phyloP scores from a whole-genome alignment of 352 stramenopile genomes.

The Globisporangium splendens region DNA sequence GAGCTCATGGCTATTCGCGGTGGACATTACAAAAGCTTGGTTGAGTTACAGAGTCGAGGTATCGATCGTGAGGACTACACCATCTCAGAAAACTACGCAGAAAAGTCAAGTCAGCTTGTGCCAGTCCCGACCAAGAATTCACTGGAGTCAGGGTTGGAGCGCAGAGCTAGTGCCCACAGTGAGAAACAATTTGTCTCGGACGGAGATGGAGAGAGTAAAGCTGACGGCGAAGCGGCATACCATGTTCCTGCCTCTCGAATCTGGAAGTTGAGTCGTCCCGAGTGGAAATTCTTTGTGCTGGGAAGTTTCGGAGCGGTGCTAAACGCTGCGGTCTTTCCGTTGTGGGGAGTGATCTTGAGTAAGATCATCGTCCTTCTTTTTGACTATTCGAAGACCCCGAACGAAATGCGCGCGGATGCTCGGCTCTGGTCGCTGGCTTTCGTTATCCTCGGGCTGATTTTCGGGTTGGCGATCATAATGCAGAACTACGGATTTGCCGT shows the following conservation, averaged over 20 bases:
- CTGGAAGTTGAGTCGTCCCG: slow-evolving; percentile 39
- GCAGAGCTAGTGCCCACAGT: no score
- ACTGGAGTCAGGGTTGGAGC: no score
- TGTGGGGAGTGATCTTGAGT: slow-evolving; percentile 46
- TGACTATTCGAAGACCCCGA: slow-evolving; percentile 28
- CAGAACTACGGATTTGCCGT: slow-evolving; percentile 57
- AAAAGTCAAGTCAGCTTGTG: no score
- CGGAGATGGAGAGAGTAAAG: no score
- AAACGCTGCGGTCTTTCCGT: slow-evolving; percentile 40
- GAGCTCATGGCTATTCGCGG: slow-evolving; percentile 74
- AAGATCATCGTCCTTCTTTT: slow-evolving; percentile 58
- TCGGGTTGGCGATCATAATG: slow-evolving; percentile 32
- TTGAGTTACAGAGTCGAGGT: no score
- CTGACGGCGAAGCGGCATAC: no score
- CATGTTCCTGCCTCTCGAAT: slow-evolving; percentile 18
- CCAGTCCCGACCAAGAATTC: no score
- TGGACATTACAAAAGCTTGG: slow-evolving; percentile 30
- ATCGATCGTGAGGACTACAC: no score
- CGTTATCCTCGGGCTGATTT: slow-evolving; percentile 33
- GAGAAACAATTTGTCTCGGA: no score
- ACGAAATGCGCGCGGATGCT: slow-evolving; percentile 34
- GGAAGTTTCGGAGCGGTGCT: slow-evolving; percentile 35
- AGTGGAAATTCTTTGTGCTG: slow-evolving; percentile 45
- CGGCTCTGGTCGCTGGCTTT: slow-evolving; percentile 35
- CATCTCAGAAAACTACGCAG: no score